A percentile compares a stretch with the other conserved stretches of the same genome.
phyloP scores from a whole-genome alignment of 148 eudicot species.

The Cornus suecica region DNA sequence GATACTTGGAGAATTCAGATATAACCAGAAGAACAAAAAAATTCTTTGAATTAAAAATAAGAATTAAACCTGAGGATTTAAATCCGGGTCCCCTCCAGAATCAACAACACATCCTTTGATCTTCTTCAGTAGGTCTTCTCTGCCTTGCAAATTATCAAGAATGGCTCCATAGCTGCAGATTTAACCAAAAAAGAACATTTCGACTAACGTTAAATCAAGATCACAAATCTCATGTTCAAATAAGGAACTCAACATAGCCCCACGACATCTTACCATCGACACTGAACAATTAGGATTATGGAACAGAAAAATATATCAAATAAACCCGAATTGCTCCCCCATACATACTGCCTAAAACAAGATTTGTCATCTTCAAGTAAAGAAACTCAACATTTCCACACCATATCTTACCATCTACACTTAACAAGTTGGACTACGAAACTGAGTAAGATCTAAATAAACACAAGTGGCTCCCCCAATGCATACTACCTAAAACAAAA shows the following conservation, averaged over 20 bases:
- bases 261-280: neutral
- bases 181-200: slow-evolving; percentile 5
- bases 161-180: slow-evolving; percentile 81
- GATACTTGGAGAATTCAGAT: neutral
- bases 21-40: too few species aligned
- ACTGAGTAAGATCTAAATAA: too few species aligned
- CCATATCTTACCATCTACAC: too few species aligned
- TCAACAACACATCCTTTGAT: slow-evolving; percentile 87
- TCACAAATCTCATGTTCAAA: neutral
- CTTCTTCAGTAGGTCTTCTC: slow-evolving; percentile 64
- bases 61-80: slow-evolving; percentile 70
- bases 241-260: neutral
- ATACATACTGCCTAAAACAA: too few species aligned
- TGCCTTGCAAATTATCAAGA: slow-evolving; percentile 54
- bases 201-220: neutral
- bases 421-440: too few species aligned
- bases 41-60: neutral
- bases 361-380: neutral
- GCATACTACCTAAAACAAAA: too few species aligned
- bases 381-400: too few species aligned
- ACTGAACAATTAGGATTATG: too few species aligned
- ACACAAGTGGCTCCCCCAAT: too few species aligned
- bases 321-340: neutral
- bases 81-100: slow-evolving; percentile 87
- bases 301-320: slow-evolving; percentile 5